Percentiles rank a stretch among this genome's conserved stretches.
phyloP scores from a whole-genome alignment of 139 green algal species.

The Coccomyxa sp. region DNA sequence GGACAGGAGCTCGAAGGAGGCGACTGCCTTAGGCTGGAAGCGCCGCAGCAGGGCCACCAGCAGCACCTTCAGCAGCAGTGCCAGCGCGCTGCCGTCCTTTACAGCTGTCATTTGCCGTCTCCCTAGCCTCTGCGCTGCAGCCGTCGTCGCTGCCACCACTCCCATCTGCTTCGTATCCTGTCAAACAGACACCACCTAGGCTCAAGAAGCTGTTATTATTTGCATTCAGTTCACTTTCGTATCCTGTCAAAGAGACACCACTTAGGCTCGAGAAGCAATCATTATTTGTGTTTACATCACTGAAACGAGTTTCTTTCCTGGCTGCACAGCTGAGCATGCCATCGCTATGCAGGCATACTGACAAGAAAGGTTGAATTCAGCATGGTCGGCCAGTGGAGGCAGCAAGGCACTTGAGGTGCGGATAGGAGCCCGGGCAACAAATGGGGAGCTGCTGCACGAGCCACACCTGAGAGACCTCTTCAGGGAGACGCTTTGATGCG shows the following conservation, averaged over 20 bases:
- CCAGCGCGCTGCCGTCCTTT: background rate
- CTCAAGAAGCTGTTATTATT: background rate
- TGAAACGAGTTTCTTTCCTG: too few relatives aligned
- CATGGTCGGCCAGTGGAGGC: too few relatives aligned
- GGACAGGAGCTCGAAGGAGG: conserved; percentile 4
- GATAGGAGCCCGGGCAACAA: too few relatives aligned
- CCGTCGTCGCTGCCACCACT: conserved; percentile 2
- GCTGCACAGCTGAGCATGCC: too few relatives aligned
- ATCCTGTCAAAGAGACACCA: background rate
- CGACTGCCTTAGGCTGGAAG: background rate
- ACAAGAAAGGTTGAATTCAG: too few relatives aligned
- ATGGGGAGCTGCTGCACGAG: too few relatives aligned
- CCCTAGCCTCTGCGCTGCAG: background rate
- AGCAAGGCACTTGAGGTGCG: too few relatives aligned
- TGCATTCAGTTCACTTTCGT: too few relatives aligned
- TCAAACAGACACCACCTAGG: background rate
- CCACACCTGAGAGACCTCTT: too few relatives aligned
- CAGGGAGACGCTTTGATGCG: too few relatives aligned
- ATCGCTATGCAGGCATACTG: too few relatives aligned
- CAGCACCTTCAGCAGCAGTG: conserved; percentile 9
- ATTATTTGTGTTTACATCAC: too few relatives aligned
- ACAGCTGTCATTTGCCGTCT: background rate
- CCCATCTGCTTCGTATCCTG: background rate
- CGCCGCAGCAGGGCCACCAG: conserved; percentile 4
- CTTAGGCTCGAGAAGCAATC: background rate